phyloP scores from a whole-genome alignment of 768 basidiomycete species.

The Phanerochaete carnosa region DNA sequence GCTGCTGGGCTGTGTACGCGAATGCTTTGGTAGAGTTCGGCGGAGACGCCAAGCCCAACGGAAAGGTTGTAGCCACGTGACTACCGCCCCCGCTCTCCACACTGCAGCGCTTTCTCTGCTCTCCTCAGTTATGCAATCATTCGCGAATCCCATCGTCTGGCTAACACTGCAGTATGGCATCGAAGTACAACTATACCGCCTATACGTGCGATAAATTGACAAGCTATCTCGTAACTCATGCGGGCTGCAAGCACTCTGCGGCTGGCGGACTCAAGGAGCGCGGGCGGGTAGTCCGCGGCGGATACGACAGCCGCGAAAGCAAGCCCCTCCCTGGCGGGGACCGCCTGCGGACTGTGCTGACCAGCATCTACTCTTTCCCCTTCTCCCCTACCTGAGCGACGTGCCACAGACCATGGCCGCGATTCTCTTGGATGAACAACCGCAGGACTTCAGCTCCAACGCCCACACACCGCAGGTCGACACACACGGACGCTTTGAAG shows the following conservation, averaged over 20 bases:
- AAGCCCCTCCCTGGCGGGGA: neutral
- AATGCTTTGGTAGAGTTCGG: constrained; percentile 2
- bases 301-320: neutral
- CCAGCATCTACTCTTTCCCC: neutral
- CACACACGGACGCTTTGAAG: neutral
- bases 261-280: too few relatives aligned
- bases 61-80: neutral
- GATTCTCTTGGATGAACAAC: constrained; percentile 3
- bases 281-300: too few relatives aligned
- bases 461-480: constrained; percentile 12
- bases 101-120: neutral
- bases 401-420: neutral
- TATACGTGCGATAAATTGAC: too few relatives aligned
- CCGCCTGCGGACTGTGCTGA: neutral
- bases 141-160: too few relatives aligned
- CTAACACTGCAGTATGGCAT: too few relatives aligned
- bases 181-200: too few relatives aligned
- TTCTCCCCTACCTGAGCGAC: neutral
- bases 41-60: neutral
- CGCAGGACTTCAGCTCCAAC: constrained; percentile 28
- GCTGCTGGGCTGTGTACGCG: neutral
- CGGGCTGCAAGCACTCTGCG: too few relatives aligned
- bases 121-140: too few relatives aligned
- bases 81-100: neutral
- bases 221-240: too few relatives aligned